Percentiles rank a stretch among this genome's conserved stretches.
phyloP scores from a whole-genome alignment of 2,329 filamentous ascomycete genomes.

The Neopestalotiopsis sp. region DNA sequence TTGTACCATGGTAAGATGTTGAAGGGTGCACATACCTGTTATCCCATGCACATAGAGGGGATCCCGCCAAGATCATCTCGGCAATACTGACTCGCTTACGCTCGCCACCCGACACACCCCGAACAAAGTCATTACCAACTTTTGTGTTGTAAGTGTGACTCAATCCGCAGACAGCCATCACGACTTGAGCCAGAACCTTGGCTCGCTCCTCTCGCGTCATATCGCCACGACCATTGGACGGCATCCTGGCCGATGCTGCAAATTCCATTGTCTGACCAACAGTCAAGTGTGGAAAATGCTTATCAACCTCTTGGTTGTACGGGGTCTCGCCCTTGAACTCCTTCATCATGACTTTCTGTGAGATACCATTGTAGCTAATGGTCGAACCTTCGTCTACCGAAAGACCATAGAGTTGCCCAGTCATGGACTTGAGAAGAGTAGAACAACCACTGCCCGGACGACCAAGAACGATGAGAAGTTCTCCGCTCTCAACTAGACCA shows the following conservation, averaged over 20 bases:
- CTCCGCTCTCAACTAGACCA: slow-evolving; percentile 65
- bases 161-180: slow-evolving; percentile 75
- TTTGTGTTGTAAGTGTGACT: slow-evolving; percentile 75
- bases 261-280: slow-evolving; percentile 78
- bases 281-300: slow-evolving; percentile 73
- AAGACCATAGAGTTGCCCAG: slow-evolving; percentile 26
- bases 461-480: slow-evolving; percentile 55
- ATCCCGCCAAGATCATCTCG: slow-evolving; percentile 73
- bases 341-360: slow-evolving; percentile 56
- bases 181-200: slow-evolving; percentile 67
- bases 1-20: neutral
- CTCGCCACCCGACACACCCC: slow-evolving; percentile 74
- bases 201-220: slow-evolving; percentile 66
- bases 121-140: slow-evolving; percentile 76
- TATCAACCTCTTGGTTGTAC: slow-evolving; percentile 31
- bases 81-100: slow-evolving; percentile 83
- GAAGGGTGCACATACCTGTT: slow-evolving; percentile 65
- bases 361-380: slow-evolving; percentile 69
- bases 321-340: slow-evolving; percentile 65
- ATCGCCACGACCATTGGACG: slow-evolving; percentile 66
- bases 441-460: slow-evolving; percentile 55
- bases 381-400: slow-evolving; percentile 34
- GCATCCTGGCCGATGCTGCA: slow-evolving; percentile 72
- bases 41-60: slow-evolving; percentile 48
- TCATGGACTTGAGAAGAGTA: slow-evolving; percentile 57